Base-by-base conservation (phyloP, 495 filamentous ascomycete genomes). In the Thermothielavioides terrestris region DNA sequence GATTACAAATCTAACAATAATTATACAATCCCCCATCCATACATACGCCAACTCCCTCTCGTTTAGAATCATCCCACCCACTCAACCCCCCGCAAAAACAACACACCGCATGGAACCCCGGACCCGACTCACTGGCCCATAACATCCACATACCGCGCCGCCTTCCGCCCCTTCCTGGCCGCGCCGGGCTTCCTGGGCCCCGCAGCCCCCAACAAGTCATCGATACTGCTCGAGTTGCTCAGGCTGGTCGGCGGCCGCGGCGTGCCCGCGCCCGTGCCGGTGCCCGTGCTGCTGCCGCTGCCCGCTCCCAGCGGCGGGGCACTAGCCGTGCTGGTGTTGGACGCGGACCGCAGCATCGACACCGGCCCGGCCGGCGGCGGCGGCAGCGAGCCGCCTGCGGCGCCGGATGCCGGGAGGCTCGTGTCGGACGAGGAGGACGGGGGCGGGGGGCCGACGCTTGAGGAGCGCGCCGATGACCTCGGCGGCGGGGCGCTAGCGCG, bases 121-220 rank as follows among this genome's bases (percentile, higher is more conserved):
- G n/a, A n/a, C n/a, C n/a, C n/a, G n/a, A n/a, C 28, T 15, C 5
- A 73, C 50, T 76, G 73, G 6, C 82, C 85, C 89, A 96, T 95
- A 50, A 95, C 87, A 76, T 96, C 89, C 20, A 96, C 78, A 76
- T 96, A 96, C 23, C 86, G 69, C 36, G 86, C 80, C 3, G 82
- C 81, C 73, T 86, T 94, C 73, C 87, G 87, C 56, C 77, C 77
- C 61, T 82, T 84, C 70, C 79, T 88, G n/a, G 73, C 70, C 18
- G 72, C 70, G 18, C 76, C 78, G 1, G 73, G 74, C 59, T 85
- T 88, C 61, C 84, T 77, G 18, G 78, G 78, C 25, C 71, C 70
- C 8, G 88, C 79, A 34, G 84, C 79, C 3, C 83, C 85, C 31
- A 90, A 68, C 53, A 95, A 69, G 61, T 95, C 89, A 60, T 95